phyloP scores from a whole-genome alignment of 2,329 filamentous ascomycete species.

The Anthostomella pinea region DNA sequence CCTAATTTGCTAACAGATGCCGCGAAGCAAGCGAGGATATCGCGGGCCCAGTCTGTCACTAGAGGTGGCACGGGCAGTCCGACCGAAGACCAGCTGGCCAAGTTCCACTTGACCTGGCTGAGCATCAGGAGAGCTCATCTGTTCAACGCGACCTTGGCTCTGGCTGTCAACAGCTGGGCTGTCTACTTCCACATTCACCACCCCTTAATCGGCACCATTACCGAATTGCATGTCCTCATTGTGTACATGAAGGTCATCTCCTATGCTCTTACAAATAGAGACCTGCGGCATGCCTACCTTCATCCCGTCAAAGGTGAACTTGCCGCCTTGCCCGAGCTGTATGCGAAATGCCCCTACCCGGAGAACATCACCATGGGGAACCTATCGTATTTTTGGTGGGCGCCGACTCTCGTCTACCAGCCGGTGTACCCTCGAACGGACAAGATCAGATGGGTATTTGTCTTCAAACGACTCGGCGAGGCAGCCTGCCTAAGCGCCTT shows the following conservation, averaged over 20 bases:
- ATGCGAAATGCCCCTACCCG: slow-evolving; percentile 81
- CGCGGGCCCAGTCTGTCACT: slow-evolving; percentile 49
- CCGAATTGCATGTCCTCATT: slow-evolving; percentile 87
- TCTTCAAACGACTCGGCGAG: slow-evolving; percentile 78
- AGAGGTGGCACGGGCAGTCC: slow-evolving; percentile 50
- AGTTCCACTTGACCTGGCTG: slow-evolving; percentile 75
- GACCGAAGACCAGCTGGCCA: slow-evolving; percentile 59
- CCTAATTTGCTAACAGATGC: too few relatives aligned
- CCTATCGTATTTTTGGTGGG: slow-evolving; percentile 95
- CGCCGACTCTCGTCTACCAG: slow-evolving; percentile 93
- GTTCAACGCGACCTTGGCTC: slow-evolving; percentile 77
- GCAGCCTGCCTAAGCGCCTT: slow-evolving; percentile 75
- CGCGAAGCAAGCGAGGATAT: slow-evolving; percentile 71
- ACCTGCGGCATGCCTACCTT: slow-evolving; percentile 86
- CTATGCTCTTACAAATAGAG: slow-evolving; percentile 94
- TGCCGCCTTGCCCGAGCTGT: slow-evolving; percentile 74
- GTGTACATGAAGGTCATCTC: slow-evolving; percentile 96
- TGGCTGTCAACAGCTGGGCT: slow-evolving; percentile 75
- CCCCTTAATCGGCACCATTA: slow-evolving; percentile 86
- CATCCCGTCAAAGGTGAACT: slow-evolving; percentile 68
- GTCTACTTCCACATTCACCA: slow-evolving; percentile 93
- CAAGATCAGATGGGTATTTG: slow-evolving; percentile 82
- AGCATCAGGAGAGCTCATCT: slow-evolving; percentile 77
- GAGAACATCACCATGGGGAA: slow-evolving; percentile 86
- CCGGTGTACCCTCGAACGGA: slow-evolving; percentile 88